Conservation (phyloP, 2,329 filamentous ascomycete species). For the Aureobasidium mangrovei region DNA sequence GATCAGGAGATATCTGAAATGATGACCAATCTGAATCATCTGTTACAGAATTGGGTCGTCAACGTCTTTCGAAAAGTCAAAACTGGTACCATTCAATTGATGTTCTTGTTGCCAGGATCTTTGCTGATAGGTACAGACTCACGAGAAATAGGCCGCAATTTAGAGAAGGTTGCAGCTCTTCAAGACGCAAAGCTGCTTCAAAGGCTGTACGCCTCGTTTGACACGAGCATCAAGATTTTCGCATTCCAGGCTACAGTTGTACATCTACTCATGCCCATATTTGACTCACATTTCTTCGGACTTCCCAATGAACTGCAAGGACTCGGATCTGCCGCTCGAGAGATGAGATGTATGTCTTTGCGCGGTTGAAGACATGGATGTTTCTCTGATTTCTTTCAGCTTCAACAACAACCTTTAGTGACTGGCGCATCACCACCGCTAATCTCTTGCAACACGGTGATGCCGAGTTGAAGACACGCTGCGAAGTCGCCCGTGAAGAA, state of each 20-base stretch:
- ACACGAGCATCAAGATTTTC: conserved; percentile 48
- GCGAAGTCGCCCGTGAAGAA: conserved; percentile 18
- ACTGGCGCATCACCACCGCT: conserved; percentile 59
- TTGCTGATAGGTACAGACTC: conserved; percentile 14
- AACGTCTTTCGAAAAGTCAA: conserved; percentile 57
- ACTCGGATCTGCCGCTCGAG: neutral
- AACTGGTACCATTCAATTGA: conserved; percentile 29
- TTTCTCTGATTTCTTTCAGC: neutral
- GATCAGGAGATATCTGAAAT: conserved; percentile 59
- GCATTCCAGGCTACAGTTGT: conserved; percentile 56
- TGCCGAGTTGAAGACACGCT: neutral
- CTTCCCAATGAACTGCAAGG: conserved; percentile 38
- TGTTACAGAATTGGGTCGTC: conserved; percentile 67
- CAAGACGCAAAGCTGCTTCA: conserved; percentile 11
- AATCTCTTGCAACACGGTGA: conserved; percentile 44
- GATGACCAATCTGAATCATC: conserved; percentile 52
- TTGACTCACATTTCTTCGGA: conserved; percentile 56
- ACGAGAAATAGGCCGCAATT: conserved; percentile 2
- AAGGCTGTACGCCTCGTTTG: conserved; percentile 45
- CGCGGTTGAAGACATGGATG: neutral
- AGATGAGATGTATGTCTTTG: conserved; percentile 3
- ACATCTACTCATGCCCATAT: conserved; percentile 53
- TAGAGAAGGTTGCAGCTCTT: conserved; percentile 13
- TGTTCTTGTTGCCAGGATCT: neutral
- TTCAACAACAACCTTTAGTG: conserved; percentile 46